phyloP scores from a whole-genome alignment of 2,329 filamentous ascomycete genomes.

The Nakataea oryzae region DNA sequence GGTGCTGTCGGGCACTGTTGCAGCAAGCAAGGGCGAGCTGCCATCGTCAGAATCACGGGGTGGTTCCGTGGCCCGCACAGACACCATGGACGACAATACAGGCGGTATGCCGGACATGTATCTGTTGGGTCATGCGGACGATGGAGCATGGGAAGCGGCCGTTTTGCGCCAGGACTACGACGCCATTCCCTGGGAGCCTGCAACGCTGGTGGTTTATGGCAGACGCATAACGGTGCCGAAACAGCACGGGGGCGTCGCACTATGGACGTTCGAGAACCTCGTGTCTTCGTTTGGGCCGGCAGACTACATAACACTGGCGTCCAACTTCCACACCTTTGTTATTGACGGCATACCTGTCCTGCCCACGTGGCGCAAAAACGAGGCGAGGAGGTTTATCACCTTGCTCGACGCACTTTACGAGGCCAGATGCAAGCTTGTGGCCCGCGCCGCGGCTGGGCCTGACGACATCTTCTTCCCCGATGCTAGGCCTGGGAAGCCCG shows the following conservation, averaged over 20 bases:
- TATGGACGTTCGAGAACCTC: slow-evolving; percentile 59
- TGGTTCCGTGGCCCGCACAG: background rate
- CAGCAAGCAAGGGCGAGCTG: background rate
- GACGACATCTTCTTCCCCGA: slow-evolving; percentile 74
- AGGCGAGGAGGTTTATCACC: slow-evolving; percentile 71
- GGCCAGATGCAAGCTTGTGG: slow-evolving; percentile 64
- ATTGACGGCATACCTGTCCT: slow-evolving; percentile 60
- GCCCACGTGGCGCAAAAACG: slow-evolving; percentile 62
- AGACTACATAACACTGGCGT: slow-evolving; percentile 74
- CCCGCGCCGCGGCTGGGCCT: slow-evolving; percentile 56
- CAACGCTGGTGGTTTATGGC: slow-evolving; percentile 47
- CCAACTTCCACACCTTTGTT: slow-evolving; percentile 69
- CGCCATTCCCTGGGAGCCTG: slow-evolving; percentile 27
- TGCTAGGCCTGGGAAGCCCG: background rate
- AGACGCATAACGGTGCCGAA: slow-evolving; percentile 49
- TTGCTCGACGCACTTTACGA: slow-evolving; percentile 74
- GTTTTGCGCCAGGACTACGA: background rate
- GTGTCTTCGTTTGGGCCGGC: slow-evolving; percentile 64
- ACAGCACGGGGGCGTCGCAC: slow-evolving; percentile 44
- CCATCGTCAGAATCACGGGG: background rate
- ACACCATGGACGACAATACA: background rate
- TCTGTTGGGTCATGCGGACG: background rate
- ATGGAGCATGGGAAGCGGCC: slow-evolving; percentile 14
- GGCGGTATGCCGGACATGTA: background rate
- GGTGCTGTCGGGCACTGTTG: too few species aligned